These are phyloP conservation scores for Aspergillus flavus DNA, from an alignment of 2,329 filamentous ascomycete species.

Conservation along the genomic window DNA sequence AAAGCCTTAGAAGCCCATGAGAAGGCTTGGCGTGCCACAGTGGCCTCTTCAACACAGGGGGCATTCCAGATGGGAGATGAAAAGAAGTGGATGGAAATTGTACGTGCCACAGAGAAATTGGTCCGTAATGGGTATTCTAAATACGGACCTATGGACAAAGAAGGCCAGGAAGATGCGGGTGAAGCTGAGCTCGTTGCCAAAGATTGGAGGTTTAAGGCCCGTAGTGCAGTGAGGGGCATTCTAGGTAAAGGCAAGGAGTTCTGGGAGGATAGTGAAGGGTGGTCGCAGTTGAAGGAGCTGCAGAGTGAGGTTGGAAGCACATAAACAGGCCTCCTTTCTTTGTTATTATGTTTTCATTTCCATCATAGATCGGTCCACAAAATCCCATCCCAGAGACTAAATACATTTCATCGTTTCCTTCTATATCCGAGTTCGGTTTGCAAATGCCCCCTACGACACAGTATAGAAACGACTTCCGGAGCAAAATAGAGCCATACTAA, in stretches of 20 bases:
- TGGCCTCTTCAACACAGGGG: conserved; percentile 49
- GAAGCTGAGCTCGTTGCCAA: conserved; percentile 67
- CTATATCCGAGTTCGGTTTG: background rate
- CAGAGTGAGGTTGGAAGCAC: conserved; percentile 37
- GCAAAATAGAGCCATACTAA: background rate
- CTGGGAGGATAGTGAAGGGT: conserved; percentile 71
- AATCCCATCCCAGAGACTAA: background rate
- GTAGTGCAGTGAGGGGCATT: conserved; percentile 80
- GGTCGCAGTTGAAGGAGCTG: conserved; percentile 41
- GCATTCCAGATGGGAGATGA: conserved; percentile 58
- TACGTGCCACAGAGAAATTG: conserved; percentile 76
- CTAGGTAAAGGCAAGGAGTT: conserved; percentile 77
- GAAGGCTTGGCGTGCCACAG: conserved; percentile 79
- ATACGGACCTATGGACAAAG: conserved; percentile 64
- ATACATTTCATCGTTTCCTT: background rate
- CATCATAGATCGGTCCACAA: background rate
- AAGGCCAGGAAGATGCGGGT: conserved; percentile 52
- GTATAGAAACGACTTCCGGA: no score
- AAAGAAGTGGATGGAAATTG: conserved; percentile 70
- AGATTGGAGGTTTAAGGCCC: conserved; percentile 86
- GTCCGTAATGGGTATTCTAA: conserved; percentile 78
- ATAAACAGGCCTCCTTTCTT: background rate
- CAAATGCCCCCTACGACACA: background rate
- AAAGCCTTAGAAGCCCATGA: conserved; percentile 82
- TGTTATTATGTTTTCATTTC: background rate